These are phyloP conservation scores for Articulospora tetracladia DNA, from an alignment of 495 filamentous ascomycete genomes.

Conservation along the genomic window DNA sequence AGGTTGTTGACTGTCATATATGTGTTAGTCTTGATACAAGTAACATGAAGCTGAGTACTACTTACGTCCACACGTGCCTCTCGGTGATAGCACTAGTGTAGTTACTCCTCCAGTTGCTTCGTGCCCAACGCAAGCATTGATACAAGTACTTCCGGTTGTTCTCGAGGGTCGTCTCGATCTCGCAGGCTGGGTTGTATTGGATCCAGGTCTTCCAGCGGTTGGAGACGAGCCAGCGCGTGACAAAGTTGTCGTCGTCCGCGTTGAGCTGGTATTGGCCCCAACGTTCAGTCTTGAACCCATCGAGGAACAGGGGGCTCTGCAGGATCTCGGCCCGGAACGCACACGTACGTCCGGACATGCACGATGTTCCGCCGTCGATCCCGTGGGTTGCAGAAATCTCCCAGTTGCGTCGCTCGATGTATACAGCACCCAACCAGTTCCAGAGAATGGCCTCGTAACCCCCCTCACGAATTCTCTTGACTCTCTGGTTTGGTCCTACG, in stretches of 20 bases:
- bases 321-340: conserved; percentile 79
- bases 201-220: conserved; percentile 75
- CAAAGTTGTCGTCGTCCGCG: conserved; percentile 82
- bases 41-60: conserved; percentile 18
- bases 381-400: conserved; percentile 84
- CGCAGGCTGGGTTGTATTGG: conserved; percentile 69
- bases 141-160: conserved; percentile 68
- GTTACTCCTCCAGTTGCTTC: conserved; percentile 81
- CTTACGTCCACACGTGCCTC: conserved; percentile 65
- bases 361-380: conserved; percentile 81
- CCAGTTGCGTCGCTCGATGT: conserved; percentile 82
- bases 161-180: conserved; percentile 74
- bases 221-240: conserved; percentile 74
- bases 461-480: conserved; percentile 59
- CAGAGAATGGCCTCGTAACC: conserved; percentile 56
- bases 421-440: conserved; percentile 77
- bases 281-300: conserved; percentile 67
- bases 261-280: conserved; percentile 73
- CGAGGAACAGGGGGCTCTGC: conserved; percentile 69
- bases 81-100: conserved; percentile 71
- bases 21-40: not conserved
- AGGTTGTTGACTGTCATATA: conserved; percentile 52
- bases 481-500: conserved; percentile 77
- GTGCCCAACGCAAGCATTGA: conserved; percentile 77
- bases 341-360: conserved; percentile 82